These are phyloP conservation scores for Polysphondylium violaceum DNA, from an alignment of 78 protist genomes.

Conservation along the genomic window DNA sequence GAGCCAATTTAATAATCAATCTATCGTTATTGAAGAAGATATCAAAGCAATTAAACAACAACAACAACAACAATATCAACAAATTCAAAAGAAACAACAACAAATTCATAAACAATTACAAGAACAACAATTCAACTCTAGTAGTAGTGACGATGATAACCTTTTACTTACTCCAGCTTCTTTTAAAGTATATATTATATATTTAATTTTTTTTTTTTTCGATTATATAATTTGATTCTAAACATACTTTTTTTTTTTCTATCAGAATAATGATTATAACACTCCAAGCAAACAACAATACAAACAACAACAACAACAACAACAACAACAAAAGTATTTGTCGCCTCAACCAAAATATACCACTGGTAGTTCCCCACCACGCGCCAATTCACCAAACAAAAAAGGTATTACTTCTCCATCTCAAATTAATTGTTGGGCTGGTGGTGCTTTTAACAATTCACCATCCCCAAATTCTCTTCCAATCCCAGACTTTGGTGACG, in stretches of 20 bases:
- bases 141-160: not conserved
- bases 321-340: not conserved
- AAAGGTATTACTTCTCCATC: not conserved
- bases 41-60: constrained; percentile 22
- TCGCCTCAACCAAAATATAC: not conserved
- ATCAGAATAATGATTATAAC: not conserved
- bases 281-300: constrained; percentile 43
- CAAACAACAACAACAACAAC: no score
- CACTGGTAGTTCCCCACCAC: constrained; percentile 2
- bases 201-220: not conserved
- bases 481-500: constrained; percentile 56
- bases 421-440: constrained; percentile 43
- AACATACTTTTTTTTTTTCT: not conserved
- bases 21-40: not conserved
- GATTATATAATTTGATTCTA: not conserved
- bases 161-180: constrained; percentile 45
- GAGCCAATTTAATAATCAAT: not conserved
- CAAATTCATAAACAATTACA: constrained; percentile 24
- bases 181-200: constrained; percentile 18
- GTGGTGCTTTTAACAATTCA: constrained; percentile 65
- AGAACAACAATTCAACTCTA: constrained; percentile 14
- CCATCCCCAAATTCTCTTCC: constrained; percentile 69
- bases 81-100: constrained; percentile 28
- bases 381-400: constrained; percentile 38
- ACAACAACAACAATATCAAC: constrained; percentile 31